Evolutionary conservation across 2,329 filamentous ascomycete genomes (phyloP), one percentile per base, ranked within the genome.

Genomic region (Aspergillus sp.): DNA sequence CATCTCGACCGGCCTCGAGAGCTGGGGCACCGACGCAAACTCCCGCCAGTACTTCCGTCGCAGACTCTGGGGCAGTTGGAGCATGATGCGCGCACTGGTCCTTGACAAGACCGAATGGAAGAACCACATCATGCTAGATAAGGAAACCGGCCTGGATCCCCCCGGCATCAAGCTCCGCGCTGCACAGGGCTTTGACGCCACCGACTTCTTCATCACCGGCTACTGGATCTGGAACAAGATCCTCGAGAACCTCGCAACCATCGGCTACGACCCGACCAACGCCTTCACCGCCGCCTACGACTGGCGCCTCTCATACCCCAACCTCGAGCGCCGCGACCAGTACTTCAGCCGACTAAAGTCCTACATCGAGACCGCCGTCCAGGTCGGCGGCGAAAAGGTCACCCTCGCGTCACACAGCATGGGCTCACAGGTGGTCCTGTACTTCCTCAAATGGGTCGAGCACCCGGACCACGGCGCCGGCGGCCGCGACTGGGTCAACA

Each of bases 191-290:
- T 99, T 99, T 69, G 95, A 99, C 76, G 95, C 95, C 2, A 93
- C 95, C 10, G 95, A 99, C 78, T 99, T 99, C 71, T 82, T 81
- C 67, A 88, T 89, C 65, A 88, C 86, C 2, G 87, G 87, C 4
- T 99, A 99, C 78, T 99, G 95, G 95, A 98, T 99, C 62, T 97
- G 93, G 93, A 97, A 91, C 79, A 98, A 98, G 79, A 97, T 99
- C 62, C 83, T 99, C 53, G 95, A 99, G 78, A 99, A 99, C 71
- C 82, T 99, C 55, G 95, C 95, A 0, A 95, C 92, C 0, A 90
- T 99, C 60, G 95, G 95, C 13, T 99, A 99, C 74, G 95, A 99
- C 72, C 94, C 95, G 23, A 87, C 84, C 2, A 89, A 89, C 69
- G 86, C 87, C 0, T 89, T 88, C 65, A 87, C 86, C 0, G 87